Evolutionary conservation across 805 yeast genomes (phyloP).

Genomic region (Nakazawaea populi): DNA sequence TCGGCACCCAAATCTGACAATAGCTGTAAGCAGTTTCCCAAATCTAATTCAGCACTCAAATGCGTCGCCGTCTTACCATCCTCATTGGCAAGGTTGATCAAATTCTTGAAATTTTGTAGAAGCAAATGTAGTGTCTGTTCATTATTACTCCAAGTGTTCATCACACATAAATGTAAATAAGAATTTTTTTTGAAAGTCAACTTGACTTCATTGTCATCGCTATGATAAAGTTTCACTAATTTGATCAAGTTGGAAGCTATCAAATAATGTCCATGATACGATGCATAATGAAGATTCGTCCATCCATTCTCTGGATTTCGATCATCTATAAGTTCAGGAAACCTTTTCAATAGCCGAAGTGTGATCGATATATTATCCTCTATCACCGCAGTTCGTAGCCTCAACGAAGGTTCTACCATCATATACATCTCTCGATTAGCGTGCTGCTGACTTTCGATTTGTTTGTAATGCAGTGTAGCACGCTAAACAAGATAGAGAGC

Average conservation of each 20-base stretch:
- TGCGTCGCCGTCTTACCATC: slow-evolving; percentile 62
- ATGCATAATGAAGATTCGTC: slow-evolving; percentile 79
- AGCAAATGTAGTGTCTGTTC: slow-evolving; percentile 70
- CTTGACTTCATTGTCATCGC: slow-evolving; percentile 23
- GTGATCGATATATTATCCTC: slow-evolving; percentile 60
- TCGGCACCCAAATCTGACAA: slow-evolving; percentile 75
- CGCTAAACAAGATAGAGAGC: too few species aligned
- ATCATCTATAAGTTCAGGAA: slow-evolving; percentile 64
- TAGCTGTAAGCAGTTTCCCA: slow-evolving; percentile 55
- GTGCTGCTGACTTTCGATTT: too few species aligned
- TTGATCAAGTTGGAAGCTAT: slow-evolving; percentile 28
- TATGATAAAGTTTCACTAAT: slow-evolving; percentile 8
- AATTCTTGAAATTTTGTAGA: slow-evolving; percentile 56
- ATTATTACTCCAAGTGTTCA: slow-evolving; percentile 42
- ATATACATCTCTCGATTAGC: background rate
- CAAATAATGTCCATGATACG: slow-evolving; percentile 64
- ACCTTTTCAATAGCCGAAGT: slow-evolving; percentile 56
- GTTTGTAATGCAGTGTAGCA: too few species aligned
- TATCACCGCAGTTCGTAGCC: slow-evolving; percentile 65
- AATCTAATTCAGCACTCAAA: slow-evolving; percentile 55
- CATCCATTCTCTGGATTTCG: slow-evolving; percentile 71
- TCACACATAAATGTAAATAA: slow-evolving; percentile 65
- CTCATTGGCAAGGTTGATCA: slow-evolving; percentile 42
- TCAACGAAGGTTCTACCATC: slow-evolving; percentile 56
- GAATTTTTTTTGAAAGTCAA: slow-evolving; percentile 53